Evolutionary conservation across 208 protist species (phyloP).

Genomic region (Histomonas meleagridis): DNA sequence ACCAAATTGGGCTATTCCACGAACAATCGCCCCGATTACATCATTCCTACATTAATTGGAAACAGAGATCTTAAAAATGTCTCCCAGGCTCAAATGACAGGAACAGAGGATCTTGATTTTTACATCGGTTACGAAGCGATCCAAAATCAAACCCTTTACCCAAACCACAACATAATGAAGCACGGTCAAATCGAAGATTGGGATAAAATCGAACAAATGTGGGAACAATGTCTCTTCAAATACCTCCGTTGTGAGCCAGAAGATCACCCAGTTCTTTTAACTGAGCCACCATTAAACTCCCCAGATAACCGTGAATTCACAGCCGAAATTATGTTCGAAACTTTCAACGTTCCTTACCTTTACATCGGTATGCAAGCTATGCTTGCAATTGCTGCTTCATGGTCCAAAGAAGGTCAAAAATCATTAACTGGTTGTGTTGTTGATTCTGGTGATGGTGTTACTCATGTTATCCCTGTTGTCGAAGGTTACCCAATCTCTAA

Average conservation of each 20-base stretch:
- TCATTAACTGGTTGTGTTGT: conserved; percentile 77
- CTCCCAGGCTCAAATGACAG: background rate
- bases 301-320: conserved; percentile 87
- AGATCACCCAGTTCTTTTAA: conserved; percentile 80
- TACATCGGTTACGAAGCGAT: conserved; percentile 80
- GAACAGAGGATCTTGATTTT: conserved; percentile 75
- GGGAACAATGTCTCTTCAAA: conserved; percentile 85
- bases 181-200: conserved; percentile 82
- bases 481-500: conserved; percentile 85
- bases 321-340: conserved; percentile 97
- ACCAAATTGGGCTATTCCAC: conserved; percentile 94
- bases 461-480: conserved; percentile 48
- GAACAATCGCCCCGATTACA: conserved; percentile 76
- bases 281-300: conserved; percentile 84
- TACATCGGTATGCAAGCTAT: conserved; percentile 91
- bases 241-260: conserved; percentile 88
- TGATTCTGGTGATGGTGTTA: conserved; percentile 85
- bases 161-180: conserved; percentile 66
- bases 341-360: conserved; percentile 78
- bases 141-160: conserved; percentile 48
- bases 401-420: conserved; percentile 59
- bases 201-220: conserved; percentile 88
- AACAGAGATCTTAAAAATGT: conserved; percentile 49
- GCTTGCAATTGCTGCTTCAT: conserved; percentile 74
- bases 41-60: conserved; percentile 77